Evolutionary conservation across 371 early-diverging fungal genomes (phyloP), one percentile per base, ranked within the genome.

Genomic region (Rhizopus stolonifer): DNA sequence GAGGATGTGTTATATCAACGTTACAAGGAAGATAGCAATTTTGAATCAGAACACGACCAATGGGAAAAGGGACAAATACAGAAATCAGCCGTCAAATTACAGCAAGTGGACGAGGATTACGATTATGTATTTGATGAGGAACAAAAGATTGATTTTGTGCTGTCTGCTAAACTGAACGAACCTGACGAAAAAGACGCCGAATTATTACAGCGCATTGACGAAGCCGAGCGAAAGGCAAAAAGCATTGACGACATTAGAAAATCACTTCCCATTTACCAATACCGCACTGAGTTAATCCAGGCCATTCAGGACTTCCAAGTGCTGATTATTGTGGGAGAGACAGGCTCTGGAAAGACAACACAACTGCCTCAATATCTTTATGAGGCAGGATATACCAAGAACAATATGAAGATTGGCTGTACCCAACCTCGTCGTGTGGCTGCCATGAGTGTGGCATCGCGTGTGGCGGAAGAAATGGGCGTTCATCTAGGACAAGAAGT

Each of bases 391-490:
- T 96, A 91, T 56, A 91, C 92, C 25, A 87, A 90, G 33, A 80
- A 78, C 18, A 88, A 89, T 1, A 90, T 86, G 69, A 94, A 93
- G 66, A 84, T 99, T 64, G 98, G 96, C 6, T 95, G 99, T 79
- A 99, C 99, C 0, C 99, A 99, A 68, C 99, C 99, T 2, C 88
- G 99, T 54, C 89, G 99, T 59, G 98, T 99, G 13, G 99, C 99
- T 0, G 99, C 99, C 13, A 99, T 99, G 94, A 89, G 90, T 74
- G 98, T 99, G 0, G 98, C 99, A 1, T 89, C 95, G 3, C 91
- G 97, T 68, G 98, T 97, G 1, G 92, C 96, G 0, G 96, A 96
- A 52, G 97, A 98, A 69, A 90, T 94, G 85, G 92, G 92, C 4
- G 92, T 91, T 18, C 91, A 89, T 67, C 67, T 96, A n/a, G 94